Base-by-base conservation (phyloP, 306 rosid genomes). In the Cucurbita pepo region DNA sequence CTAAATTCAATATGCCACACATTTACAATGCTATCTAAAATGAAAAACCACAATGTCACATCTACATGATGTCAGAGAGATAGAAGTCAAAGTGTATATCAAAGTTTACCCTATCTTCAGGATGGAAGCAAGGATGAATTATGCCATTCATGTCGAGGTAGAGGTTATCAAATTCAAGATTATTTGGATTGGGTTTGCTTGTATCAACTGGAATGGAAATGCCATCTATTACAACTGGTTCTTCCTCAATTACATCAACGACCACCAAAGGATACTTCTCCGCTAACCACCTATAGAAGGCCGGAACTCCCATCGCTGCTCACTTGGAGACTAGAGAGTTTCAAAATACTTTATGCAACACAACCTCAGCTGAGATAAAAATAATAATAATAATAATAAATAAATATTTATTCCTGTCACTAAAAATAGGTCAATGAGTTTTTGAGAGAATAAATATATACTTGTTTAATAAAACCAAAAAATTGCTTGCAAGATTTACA, bases 141-240 rank as follows among this genome's bases (percentile, higher is more conserved):
- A 91, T 91, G 51, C 95, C 95, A 38, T 95, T 95, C 99, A 95
- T 95, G 80, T 91, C 99, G 56, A 95, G 99, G 61, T 91, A 95
- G 53, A 95, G 97, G 65, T 95, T 95, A 56, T 91, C 99, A 59
- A 80, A 95, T 76, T 95, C 99, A 34, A 92, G 78, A 15, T 83
- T 79, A 78, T 95, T 95, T 65, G 97, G 97, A 81, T 95, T 95
- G 0, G 83, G 84, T 44, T 91, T 88, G 51, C 95, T 91, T 25
- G 96, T 85, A 47, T 95, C 99, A 2, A 95, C 89, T 0, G 99
- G 99, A 69, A 95, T 91, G 77, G 78, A 15, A 48, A 89, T 62
- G 47, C 86, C 91, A 0, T 95, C 97, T 56, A 95, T 91, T 1
- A 74, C 97, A 4, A 95, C 97, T 0, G 99, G 83, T 36, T 89